These are phyloP conservation scores for Scolecobasidium constrictum DNA, from an alignment of 2,329 filamentous ascomycete genomes.

Conservation along the genomic window DNA sequence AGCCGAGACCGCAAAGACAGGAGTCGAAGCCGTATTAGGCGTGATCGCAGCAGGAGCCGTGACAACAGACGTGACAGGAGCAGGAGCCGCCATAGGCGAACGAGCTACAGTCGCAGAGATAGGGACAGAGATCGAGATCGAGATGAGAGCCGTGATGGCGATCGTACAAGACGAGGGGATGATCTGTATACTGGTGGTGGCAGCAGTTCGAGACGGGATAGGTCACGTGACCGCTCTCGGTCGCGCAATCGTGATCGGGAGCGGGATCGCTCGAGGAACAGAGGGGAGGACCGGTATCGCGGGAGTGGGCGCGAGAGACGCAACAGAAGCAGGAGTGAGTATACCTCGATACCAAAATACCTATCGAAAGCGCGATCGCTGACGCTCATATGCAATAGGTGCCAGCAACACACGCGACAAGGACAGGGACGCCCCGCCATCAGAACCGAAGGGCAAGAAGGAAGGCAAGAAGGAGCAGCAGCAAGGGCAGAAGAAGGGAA, in stretches of 20 bases:
- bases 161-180: background rate
- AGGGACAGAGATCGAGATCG: constrained; percentile 14
- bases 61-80: constrained; percentile 10
- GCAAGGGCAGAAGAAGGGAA: background rate
- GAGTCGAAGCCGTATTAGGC: background rate
- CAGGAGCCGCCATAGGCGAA: constrained; percentile 16
- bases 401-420: background rate
- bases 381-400: constrained; percentile 6
- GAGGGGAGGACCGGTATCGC: constrained; percentile 12
- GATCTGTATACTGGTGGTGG: constrained; percentile 1
- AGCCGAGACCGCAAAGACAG: constrained; percentile 4
- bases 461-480: background rate
- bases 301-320: constrained; percentile 17
- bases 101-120: constrained; percentile 19
- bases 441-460: background rate
- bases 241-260: constrained; percentile 16
- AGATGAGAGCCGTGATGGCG: constrained; percentile 5
- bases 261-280: constrained; percentile 15
- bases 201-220: constrained; percentile 12
- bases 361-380: constrained; percentile 1
- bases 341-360: background rate
- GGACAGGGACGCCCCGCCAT: background rate
- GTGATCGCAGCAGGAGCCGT: constrained; percentile 10
- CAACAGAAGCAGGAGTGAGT: background rate
- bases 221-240: constrained; percentile 14